These are phyloP conservation scores for Triticum aestivum DNA, from an alignment of 176 grass and related monocot genomes.

Conservation along the genomic window IWGSC_CS_RefSeq_v2.1 NC_057810.1:95498631-95499130, in stretches of 20 bases:
- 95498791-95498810: neutral
- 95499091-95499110: neutral
- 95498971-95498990: too few species aligned
- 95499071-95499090: neutral
- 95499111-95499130: neutral
- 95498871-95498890: neutral
- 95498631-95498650: neutral
- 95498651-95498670: neutral
- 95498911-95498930: neutral
- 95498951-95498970: neutral
- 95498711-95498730: neutral
- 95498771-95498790: neutral
- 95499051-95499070: neutral
- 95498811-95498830: neutral
- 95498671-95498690: neutral
- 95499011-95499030: neutral
- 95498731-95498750: neutral
- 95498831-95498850: neutral
- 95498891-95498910: conserved; percentile 2
- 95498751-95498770: neutral
- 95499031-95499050: neutral
- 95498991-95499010: too few species aligned
- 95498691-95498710: neutral
- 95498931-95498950: neutral
- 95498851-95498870: neutral